These are phyloP conservation scores for Abelmoschus esculentus DNA, from an alignment of 345 rosid genomes.

Conservation along the genomic window DNA sequence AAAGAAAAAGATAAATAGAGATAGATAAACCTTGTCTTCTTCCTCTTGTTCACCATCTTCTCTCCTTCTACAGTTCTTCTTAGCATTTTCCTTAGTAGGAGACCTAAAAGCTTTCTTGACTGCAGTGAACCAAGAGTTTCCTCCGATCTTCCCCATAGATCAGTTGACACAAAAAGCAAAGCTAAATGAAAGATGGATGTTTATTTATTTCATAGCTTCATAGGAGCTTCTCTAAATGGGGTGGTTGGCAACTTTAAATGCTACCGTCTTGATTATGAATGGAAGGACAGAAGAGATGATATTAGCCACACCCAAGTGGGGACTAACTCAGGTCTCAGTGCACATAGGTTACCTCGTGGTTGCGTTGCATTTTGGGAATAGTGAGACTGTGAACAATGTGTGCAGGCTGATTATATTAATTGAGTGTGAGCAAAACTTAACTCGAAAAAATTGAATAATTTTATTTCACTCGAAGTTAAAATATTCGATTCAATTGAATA, in stretches of 20 bases:
- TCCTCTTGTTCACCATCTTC: conserved; percentile 43
- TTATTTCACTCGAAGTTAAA: too few relatives aligned
- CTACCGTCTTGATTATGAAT: background rate
- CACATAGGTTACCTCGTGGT: conserved; percentile 10
- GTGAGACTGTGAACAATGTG: background rate
- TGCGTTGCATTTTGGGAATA: conserved; percentile 14
- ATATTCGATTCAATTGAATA: too few relatives aligned
- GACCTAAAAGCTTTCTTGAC: conserved; percentile 68
- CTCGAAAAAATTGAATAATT: too few relatives aligned
- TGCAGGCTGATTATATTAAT: background rate
- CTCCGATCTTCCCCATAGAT: conserved; percentile 48
- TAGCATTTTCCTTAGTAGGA: conserved; percentile 37
- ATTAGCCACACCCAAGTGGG: background rate
- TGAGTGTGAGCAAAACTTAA: too few relatives aligned
- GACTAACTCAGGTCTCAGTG: too few relatives aligned
- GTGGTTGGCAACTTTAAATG: conserved; percentile 29
- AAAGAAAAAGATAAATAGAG: background rate
- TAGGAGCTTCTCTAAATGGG: conserved; percentile 7
- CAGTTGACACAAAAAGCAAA: background rate
- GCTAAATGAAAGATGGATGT: background rate
- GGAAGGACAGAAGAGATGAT: background rate
- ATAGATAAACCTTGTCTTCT: conserved; percentile 36
- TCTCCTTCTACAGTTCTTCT: conserved; percentile 39
- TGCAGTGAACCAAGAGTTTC: conserved; percentile 65
- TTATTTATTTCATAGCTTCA: background rate